Base-by-base conservation (phyloP, 2,329 filamentous ascomycete species). In the Sclerotinia minor region DNA sequence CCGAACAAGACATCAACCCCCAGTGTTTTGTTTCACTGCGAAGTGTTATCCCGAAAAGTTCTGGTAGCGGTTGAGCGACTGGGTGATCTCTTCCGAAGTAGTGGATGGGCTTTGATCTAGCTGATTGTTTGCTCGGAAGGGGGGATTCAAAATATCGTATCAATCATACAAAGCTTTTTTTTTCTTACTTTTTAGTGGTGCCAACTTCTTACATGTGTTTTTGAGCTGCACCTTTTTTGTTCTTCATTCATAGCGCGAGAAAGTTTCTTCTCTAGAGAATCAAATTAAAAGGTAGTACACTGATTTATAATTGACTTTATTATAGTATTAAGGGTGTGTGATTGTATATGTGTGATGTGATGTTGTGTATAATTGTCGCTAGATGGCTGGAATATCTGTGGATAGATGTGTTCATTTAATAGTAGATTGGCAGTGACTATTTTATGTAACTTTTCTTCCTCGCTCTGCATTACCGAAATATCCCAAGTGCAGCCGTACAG, bases 31-130 rank as follows among this genome's bases (percentile, higher is more conserved):
- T 73, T 74, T 69, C 70, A 66, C 68, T 69, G 68, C 71, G 69
- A 74, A 71, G 69, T 73, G 72, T 75, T 74, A 76, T 75, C 76
- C 73, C 71, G 72, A 77, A 76, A 76, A 75, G 74, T 76, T 76
- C 74, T 76, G 73, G 73, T 76, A 74, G 74, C 70, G 72, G 70
- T 76, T 67, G 75, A 75, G 72, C 74, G 72, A 70, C 72, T 75
- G 69, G 74, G 74, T 73, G 72, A 70, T 73, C 70, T 74, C 71
- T 73, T 73, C 67, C 69, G 66, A 65, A 70, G 72, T 68, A 73
- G 72, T 64, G 72, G 69, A 70, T 71, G 71, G 72, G 72, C 70
- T 72, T 70, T 64, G 47, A 64, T 68, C 72, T 71, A 74, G 72
- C 72, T 74, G 69, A 72, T 70, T 75, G 71, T 73, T 75, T 73